phyloP scores from a whole-genome alignment of 179 eudicot species.

The Heliamphora pulchella region DNA sequence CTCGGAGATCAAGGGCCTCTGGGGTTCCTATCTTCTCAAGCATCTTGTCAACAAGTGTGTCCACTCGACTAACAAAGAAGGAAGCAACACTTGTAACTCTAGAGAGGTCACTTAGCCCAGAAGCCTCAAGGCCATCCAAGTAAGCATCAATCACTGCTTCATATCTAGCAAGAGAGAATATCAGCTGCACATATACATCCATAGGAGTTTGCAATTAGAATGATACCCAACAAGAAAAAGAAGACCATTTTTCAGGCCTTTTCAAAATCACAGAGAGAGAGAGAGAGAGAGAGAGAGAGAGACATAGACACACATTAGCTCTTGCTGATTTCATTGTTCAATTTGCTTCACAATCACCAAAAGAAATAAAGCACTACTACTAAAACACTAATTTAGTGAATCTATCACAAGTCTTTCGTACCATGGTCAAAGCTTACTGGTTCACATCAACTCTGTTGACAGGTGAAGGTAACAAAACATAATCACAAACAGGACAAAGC shows the following conservation, averaged over 20 bases:
- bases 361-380: not conserved
- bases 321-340: not conserved
- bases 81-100: slow-evolving; percentile 96
- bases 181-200: slow-evolving; percentile 53
- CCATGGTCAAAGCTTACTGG: not conserved
- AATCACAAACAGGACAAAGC: not conserved
- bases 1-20: slow-evolving; percentile 89
- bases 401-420: not conserved
- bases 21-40: slow-evolving; percentile 92
- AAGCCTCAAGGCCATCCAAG: slow-evolving; percentile 92
- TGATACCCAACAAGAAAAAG: not conserved
- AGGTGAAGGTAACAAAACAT: not conserved
- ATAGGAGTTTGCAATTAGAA: slow-evolving; percentile 23
- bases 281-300: not conserved
- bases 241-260: not conserved
- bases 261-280: not conserved
- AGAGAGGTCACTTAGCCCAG: slow-evolving; percentile 86
- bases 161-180: slow-evolving; percentile 84
- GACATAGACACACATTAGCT: not conserved
- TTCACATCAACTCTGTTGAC: not conserved
- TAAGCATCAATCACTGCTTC: slow-evolving; percentile 97
- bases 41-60: slow-evolving; percentile 79
- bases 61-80: slow-evolving; percentile 95
- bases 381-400: not conserved
- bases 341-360: not conserved